Evolutionary conservation across 495 filamentous ascomycete species (phyloP), one percentile per base, ranked within the genome.

Genomic region (Talaromyces adpressus): DNA sequence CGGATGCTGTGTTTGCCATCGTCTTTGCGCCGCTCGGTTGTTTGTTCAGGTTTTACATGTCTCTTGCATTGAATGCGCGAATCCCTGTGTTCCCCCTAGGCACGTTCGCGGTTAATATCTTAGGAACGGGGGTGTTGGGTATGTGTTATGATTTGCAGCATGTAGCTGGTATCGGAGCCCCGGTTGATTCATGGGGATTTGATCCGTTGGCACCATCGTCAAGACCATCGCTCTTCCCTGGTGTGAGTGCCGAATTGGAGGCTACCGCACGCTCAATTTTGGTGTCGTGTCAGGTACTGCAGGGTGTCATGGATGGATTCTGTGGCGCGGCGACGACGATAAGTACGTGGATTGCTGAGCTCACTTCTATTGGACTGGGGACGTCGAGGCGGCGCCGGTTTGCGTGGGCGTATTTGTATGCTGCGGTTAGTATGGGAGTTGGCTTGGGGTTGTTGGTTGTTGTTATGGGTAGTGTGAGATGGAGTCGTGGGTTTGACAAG

Each of bases 241-340:
- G 56, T 12, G n/a, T 8, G 1, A 41, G 14, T 8, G 45, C 20
- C 23, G 27, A 51, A 11, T 12, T 41, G n/a, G 25, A 27, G 23
- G 30, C 59, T 11, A 29, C 59, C 12, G 59, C 25, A 2, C 51
- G 45, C 14, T 63, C 62, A 20, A 41, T 64, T 23, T 16, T 58
- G 71, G 79, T 83, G 61, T 82, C 83, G 12, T 92, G 90, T 70
- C 89, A 91, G 73, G 83, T 93, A 3, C 69, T 93, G 63, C 86
- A 89, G 66, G 91, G 91, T 6, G 73, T 93, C 29, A 81, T 86
- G 73, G 91, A 95, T 74, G 92, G 92, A 30, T 92, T 95, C 69
- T 94, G 91, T 70, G 92, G 92, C 3, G 89, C 88, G 70, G 75
- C 92, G 72, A 95, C 91, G 16, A 96, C 91, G 11, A 89, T 96